phyloP scores from a whole-genome alignment of 192 early-diverging fungal species.

The Umbelopsis vinacea region DNA sequence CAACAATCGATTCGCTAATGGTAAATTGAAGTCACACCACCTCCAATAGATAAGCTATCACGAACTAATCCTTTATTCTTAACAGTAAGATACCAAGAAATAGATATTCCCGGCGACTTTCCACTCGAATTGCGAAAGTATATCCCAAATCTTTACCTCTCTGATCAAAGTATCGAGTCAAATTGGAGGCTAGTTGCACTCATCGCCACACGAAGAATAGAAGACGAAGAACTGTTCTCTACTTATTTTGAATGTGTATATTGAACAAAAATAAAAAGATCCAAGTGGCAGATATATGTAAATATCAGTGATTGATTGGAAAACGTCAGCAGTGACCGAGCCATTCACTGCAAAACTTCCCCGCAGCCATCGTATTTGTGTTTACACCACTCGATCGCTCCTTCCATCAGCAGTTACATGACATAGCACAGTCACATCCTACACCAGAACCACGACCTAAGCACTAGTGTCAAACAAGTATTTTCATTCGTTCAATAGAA shows the following conservation, averaged over 20 bases:
- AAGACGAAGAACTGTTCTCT: conserved; percentile 50
- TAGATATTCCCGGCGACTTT: conserved; percentile 40
- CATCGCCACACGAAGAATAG: conserved; percentile 36
- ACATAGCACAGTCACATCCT: conserved; percentile 20
- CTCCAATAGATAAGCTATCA: background rate
- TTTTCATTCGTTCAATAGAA: background rate
- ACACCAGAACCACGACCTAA: conserved; percentile 17
- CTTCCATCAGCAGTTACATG: conserved; percentile 7
- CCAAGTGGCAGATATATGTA: background rate
- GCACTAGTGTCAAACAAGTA: background rate
- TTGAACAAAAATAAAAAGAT: background rate
- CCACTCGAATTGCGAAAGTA: conserved; percentile 43
- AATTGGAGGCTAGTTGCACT: conserved; percentile 40
- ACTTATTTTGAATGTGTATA: conserved; percentile 48
- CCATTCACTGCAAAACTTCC: too few species aligned
- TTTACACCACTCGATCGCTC: too few species aligned
- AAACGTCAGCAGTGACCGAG: background rate
- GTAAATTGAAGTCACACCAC: conserved; percentile 22
- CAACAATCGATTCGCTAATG: conserved; percentile 48
- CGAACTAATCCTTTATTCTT: background rate
- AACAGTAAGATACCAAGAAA: conserved; percentile 50
- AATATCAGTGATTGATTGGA: background rate
- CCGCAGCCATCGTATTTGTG: too few species aligned
- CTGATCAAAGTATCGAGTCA: conserved; percentile 12
- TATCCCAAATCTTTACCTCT: conserved; percentile 49